Conservation (phyloP, 345 rosid species). For the Eucalyptus coolabah region DNA sequence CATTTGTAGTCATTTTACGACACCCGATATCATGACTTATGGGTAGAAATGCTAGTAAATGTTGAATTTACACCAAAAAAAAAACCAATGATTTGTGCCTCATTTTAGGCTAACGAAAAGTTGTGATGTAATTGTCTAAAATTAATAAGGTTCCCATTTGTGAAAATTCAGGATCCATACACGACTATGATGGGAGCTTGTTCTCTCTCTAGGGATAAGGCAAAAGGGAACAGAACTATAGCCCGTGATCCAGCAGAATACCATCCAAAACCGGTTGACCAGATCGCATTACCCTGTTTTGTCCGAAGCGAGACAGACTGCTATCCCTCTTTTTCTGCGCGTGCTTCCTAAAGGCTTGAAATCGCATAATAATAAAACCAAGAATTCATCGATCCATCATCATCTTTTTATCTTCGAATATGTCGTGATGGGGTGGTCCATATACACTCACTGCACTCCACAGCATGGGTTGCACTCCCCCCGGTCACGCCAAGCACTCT, state of each 20-base stretch:
- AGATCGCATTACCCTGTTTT: not conserved
- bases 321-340: not conserved
- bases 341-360: not conserved
- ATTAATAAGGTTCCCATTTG: not conserved
- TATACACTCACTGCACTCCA: not conserved
- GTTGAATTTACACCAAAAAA: not conserved
- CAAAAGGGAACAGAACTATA: not conserved
- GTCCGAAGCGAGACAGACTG: not conserved
- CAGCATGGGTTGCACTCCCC: not conserved
- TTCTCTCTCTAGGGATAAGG: not conserved
- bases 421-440: not conserved
- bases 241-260: not conserved
- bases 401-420: not conserved
- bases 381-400: not conserved
- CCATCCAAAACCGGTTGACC: not conserved
- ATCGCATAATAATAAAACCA: not conserved
- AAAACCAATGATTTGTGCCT: not conserved
- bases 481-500: not conserved
- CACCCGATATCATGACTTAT: fast-evolving
- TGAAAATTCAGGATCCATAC: not conserved
- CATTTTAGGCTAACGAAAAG: not conserved
- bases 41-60: not conserved
- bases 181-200: not conserved
- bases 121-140: not conserved
- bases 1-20: not conserved